These are phyloP conservation scores for Tricholoma sp. DNA, from an alignment of 768 basidiomycete species.

Conservation along the genomic window DNA sequence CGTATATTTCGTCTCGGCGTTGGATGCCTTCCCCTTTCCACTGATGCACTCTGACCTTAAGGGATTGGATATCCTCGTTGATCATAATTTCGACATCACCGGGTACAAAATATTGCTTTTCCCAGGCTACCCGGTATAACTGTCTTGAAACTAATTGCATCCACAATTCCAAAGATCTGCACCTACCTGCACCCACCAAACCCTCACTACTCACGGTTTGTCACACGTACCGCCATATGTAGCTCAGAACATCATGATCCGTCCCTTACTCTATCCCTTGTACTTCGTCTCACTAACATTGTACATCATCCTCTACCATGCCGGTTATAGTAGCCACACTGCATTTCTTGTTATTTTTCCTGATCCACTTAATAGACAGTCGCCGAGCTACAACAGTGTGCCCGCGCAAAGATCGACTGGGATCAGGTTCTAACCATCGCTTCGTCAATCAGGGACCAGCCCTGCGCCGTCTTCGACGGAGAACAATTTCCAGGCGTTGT, in stretches of 20 bases:
- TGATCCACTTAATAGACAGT: constrained; percentile 3
- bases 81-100: background rate
- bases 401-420: constrained; percentile 10
- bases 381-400: constrained; percentile 3
- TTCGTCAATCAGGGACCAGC: constrained; percentile 7
- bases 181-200: no score
- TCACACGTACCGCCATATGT: no score
- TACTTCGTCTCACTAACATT: no score
- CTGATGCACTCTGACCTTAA: constrained; percentile 8
- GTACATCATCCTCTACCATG: background rate
- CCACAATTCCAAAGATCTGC: no score
- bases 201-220: no score
- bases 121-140: background rate
- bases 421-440: constrained; percentile 9
- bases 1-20: constrained; percentile 1
- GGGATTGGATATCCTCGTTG: constrained; percentile 1
- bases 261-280: no score
- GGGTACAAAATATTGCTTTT: constrained; percentile 6
- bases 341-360: background rate
- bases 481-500: constrained; percentile 5
- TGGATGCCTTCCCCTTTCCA: constrained; percentile 9
- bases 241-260: no score
- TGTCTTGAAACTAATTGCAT: no score
- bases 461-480: background rate
- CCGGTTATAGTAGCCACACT: background rate